These are phyloP conservation scores for Coemansia sp. DNA, from an alignment of 192 early-diverging fungal species.

Conservation along the genomic window DNA sequence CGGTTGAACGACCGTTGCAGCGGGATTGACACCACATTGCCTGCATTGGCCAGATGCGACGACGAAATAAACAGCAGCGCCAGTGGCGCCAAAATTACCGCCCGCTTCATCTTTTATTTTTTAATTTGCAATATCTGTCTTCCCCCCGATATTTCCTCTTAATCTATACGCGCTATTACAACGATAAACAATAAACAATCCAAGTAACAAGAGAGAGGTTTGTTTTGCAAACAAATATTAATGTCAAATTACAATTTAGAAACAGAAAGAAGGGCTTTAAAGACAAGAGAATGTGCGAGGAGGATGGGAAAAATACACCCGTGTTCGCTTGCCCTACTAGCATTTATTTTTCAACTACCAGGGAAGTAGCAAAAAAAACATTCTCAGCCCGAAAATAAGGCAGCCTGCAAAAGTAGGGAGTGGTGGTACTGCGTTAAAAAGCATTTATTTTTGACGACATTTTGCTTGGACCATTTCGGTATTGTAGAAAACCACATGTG, in stretches of 20 bases:
- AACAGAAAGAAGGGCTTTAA: not conserved
- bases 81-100: constrained; percentile 11
- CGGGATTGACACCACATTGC: constrained; percentile 30
- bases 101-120: not conserved
- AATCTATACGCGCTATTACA: not conserved
- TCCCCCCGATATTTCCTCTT: not conserved
- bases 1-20: constrained; percentile 50
- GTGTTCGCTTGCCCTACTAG: not conserved
- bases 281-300: too few relatives aligned
- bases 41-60: not conserved
- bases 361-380: too few relatives aligned
- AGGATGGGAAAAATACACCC: not conserved
- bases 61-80: constrained; percentile 14
- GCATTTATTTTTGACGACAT: not conserved
- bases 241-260: not conserved
- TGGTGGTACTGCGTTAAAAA: not conserved
- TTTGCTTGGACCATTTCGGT: too few relatives aligned
- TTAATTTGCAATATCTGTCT: too few relatives aligned
- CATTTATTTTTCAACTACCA: not conserved
- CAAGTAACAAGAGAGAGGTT: too few relatives aligned
- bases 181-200: not conserved
- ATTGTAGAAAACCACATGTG: too few relatives aligned
- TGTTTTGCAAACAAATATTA: not conserved
- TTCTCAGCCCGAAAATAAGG: not conserved
- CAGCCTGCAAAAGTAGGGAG: not conserved